Evolutionary conservation across 1,284 basidiomycete genomes (phyloP).

Genomic region (Fomitopsis palustris): DNA sequence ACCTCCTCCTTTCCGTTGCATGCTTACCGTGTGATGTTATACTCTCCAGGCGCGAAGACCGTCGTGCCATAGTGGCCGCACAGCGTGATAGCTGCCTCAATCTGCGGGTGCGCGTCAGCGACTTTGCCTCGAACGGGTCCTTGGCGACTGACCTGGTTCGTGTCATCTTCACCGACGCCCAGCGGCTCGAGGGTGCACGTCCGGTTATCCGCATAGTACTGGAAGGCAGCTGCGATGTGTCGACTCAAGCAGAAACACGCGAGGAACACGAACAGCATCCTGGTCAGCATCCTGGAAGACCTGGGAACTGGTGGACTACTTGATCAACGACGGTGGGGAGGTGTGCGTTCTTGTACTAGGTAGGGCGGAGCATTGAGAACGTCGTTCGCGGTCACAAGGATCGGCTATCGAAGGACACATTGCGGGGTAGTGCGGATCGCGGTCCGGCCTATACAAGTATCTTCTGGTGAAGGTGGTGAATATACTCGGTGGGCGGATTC

Average conservation of each 20-base stretch:
- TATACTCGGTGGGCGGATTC: background rate
- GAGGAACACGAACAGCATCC: background rate
- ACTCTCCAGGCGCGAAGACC: slow-evolving; percentile 39
- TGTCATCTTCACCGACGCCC: slow-evolving; percentile 40
- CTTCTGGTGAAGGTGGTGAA: background rate
- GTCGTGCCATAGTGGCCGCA: slow-evolving; percentile 54
- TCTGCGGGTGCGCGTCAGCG: slow-evolving; percentile 26
- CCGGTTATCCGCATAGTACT: background rate
- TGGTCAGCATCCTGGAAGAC: background rate
- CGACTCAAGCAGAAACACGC: background rate
- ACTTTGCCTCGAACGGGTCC: background rate
- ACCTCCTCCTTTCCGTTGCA: background rate
- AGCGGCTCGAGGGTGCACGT: slow-evolving; percentile 35
- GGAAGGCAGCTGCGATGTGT: background rate
- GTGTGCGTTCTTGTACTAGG: background rate
- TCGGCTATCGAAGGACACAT: background rate
- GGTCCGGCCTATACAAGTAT: background rate
- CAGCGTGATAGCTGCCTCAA: slow-evolving; percentile 45
- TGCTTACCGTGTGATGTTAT: slow-evolving; percentile 50
- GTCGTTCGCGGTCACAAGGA: background rate
- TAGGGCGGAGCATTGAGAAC: background rate
- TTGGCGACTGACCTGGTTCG: slow-evolving; percentile 29
- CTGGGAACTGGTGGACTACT: background rate
- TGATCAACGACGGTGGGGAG: no score
- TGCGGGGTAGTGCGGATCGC: background rate